Percentiles rank a stretch among this genome's conserved stretches.
phyloP scores from a whole-genome alignment of 2,329 filamentous ascomycete genomes.

The Cytospora mali region DNA sequence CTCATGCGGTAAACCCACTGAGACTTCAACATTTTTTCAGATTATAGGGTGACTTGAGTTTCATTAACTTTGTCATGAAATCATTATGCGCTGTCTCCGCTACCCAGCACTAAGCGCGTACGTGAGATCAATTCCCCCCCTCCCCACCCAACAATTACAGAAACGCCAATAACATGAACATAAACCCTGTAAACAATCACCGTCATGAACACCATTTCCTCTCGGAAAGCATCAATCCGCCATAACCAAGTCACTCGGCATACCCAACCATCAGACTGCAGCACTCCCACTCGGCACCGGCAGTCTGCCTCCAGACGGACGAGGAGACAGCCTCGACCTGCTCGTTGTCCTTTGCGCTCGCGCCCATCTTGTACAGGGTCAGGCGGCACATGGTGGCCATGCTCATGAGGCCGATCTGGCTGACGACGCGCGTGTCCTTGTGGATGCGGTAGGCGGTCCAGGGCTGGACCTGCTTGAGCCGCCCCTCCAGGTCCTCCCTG shows the following conservation, averaged over 20 bases:
- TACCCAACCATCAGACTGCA: constrained; percentile 28
- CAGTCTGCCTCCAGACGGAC: constrained; percentile 41
- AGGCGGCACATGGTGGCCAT: constrained; percentile 40
- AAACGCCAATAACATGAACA: neutral
- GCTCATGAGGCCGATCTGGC: constrained; percentile 44
- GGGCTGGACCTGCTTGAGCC: constrained; percentile 35
- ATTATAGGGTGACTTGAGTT: neutral
- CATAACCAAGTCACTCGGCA: constrained; percentile 18
- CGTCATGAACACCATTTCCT: neutral
- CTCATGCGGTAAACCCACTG: too few species aligned
- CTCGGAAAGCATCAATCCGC: neutral
- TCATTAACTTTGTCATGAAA: neutral
- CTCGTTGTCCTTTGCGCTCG: constrained; percentile 33
- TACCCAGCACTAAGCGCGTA: neutral
- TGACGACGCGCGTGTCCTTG: constrained; percentile 37
- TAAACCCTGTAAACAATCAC: neutral
- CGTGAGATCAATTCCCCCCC: neutral
- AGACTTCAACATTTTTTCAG: too few species aligned
- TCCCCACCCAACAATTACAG: neutral
- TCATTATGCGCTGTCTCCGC: neutral
- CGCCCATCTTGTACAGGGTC: constrained; percentile 34
- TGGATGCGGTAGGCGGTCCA: constrained; percentile 39
- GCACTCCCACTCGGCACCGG: constrained; percentile 42
- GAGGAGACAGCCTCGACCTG: constrained; percentile 37
- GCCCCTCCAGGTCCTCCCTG: constrained; percentile 37